phyloP scores from a whole-genome alignment of 306 rosid genomes.

The Sicyos baderoa region DNA sequence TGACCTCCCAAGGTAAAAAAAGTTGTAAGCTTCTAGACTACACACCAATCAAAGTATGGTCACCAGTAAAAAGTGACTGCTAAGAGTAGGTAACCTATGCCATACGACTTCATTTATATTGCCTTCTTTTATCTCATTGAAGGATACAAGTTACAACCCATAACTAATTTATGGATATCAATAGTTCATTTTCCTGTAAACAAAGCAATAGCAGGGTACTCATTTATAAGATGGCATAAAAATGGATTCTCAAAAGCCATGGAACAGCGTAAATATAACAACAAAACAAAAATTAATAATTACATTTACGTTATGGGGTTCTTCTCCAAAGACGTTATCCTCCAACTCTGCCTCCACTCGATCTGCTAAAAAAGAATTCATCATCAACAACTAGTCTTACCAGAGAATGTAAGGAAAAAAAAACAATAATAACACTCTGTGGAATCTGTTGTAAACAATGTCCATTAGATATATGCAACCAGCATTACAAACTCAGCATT shows the following conservation, averaged over 20 bases:
- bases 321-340: conserved; percentile 20
- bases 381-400: not conserved
- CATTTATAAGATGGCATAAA: not conserved
- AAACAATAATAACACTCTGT: not conserved
- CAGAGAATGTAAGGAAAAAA: not conserved
- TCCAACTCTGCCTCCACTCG: conserved; percentile 8
- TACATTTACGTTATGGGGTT: conserved; percentile 17
- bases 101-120: not conserved
- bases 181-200: not conserved
- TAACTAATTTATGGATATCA: not conserved
- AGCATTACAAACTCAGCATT: conserved; percentile 2
- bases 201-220: not conserved
- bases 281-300: not conserved
- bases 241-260: not conserved
- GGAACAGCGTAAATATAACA: not conserved
- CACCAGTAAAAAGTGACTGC: not conserved
- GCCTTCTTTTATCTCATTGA: not conserved
- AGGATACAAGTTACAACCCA: not conserved
- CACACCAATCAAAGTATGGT: not conserved
- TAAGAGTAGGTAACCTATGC: not conserved
- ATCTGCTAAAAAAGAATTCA: conserved; percentile 25
- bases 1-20: not conserved
- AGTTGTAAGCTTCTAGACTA: not conserved
- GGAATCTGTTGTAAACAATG: not conserved
- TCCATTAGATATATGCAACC: conserved; percentile 3